Percentiles rank a stretch among this genome's conserved stretches.
phyloP scores from a whole-genome alignment of 768 basidiomycete species.

The Coprinopsis strossmayeri region DNA sequence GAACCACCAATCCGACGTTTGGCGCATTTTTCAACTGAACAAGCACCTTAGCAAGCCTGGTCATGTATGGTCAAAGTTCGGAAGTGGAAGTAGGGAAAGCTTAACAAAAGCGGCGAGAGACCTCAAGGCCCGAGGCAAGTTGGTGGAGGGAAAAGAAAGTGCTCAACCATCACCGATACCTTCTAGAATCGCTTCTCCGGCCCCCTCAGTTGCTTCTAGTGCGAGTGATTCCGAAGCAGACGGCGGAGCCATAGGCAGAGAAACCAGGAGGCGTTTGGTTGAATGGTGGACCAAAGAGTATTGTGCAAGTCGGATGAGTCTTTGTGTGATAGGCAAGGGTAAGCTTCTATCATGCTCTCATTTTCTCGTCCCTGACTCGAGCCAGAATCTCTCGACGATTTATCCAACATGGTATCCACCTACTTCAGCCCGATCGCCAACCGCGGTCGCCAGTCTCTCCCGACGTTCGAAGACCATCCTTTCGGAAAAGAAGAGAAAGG shows the following conservation, averaged over 20 bases:
- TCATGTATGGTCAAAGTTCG: conserved; percentile 90
- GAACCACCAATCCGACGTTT: conserved; percentile 84
- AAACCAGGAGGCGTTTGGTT: conserved; percentile 69
- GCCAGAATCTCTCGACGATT: conserved; percentile 69
- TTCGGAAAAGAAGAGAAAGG: conserved; percentile 67
- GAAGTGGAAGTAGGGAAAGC: conserved; percentile 77
- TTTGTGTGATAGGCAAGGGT: conserved; percentile 81
- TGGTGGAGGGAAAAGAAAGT: conserved; percentile 26
- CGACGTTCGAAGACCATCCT: conserved; percentile 66
- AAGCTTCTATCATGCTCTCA: conserved; percentile 1
- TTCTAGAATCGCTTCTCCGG: conserved; percentile 25
- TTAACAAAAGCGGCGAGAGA: conserved; percentile 56
- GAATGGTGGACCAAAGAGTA: conserved; percentile 86
- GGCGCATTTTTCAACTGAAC: conserved; percentile 93
- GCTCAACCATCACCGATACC: conserved; percentile 48
- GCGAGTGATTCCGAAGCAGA: conserved; percentile 61
- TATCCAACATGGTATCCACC: conserved; percentile 53
- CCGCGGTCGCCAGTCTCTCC: conserved; percentile 51
- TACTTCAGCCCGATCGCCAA: conserved; percentile 71
- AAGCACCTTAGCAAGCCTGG: conserved; percentile 76
- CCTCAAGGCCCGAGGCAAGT: conserved; percentile 42
- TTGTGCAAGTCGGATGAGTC: conserved; percentile 74
- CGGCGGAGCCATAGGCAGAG: conserved; percentile 72
- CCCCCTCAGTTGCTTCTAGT: conserved; percentile 29
- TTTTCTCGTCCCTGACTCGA: conserved; percentile 4